Evolutionary conservation across 2,329 filamentous ascomycete genomes (phyloP).

Genomic region (Talaromyces albobiverticillius): DNA sequence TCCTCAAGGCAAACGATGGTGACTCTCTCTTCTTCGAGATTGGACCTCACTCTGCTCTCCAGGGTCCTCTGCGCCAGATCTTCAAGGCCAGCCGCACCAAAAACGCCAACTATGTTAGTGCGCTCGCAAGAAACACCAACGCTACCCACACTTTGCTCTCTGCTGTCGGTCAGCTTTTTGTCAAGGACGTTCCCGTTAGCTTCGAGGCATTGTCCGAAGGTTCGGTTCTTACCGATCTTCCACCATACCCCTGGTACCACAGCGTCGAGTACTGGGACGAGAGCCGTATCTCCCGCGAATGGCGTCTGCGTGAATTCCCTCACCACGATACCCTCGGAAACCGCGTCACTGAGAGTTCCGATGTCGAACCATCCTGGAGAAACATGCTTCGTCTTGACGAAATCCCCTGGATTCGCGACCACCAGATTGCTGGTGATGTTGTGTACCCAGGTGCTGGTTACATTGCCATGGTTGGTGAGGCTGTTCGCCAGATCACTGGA

Average conservation of each 20-base stretch:
- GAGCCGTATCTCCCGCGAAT: background rate
- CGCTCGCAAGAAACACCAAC: too few species aligned
- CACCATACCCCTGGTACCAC: slow-evolving; percentile 13
- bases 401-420: slow-evolving; percentile 31
- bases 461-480: slow-evolving; percentile 28
- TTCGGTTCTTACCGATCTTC: slow-evolving; percentile 3
- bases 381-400: slow-evolving; percentile 25
- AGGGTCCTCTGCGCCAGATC: background rate
- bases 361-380: background rate
- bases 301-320: slow-evolving; percentile 1
- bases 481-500: slow-evolving; percentile 22
- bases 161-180: too few species aligned
- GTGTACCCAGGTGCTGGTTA: slow-evolving; percentile 28
- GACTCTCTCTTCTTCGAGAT: slow-evolving; percentile 22
- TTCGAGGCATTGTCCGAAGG: too few species aligned
- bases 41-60: slow-evolving; percentile 21
- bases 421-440: slow-evolving; percentile 17
- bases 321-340: slow-evolving; percentile 10
- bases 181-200: too few species aligned
- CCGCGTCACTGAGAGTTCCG: background rate
- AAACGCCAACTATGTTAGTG: too few species aligned
- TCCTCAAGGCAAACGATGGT: slow-evolving; percentile 6
- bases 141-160: too few species aligned
- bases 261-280: background rate
- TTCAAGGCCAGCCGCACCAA: too few species aligned